Evolutionary conservation across 768 basidiomycete genomes (phyloP).

Genomic region (Leccinum arenicola): DNA sequence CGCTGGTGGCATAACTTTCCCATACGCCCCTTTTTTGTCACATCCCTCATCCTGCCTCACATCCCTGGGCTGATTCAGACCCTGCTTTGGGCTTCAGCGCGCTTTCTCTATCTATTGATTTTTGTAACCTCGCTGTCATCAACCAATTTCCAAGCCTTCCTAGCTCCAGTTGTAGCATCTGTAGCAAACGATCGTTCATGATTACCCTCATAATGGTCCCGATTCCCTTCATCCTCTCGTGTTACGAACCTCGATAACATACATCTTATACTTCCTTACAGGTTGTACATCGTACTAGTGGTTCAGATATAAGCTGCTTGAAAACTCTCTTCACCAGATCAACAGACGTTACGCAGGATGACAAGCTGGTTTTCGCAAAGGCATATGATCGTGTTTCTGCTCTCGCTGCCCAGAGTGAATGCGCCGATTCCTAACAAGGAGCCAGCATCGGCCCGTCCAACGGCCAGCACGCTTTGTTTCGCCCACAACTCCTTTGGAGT

Average conservation of each 20-base stretch:
- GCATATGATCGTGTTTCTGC: slow-evolving; percentile 51
- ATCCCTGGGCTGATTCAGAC: slow-evolving; percentile 10
- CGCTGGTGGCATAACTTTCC: slow-evolving; percentile 37
- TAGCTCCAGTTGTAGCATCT: slow-evolving; percentile 30
- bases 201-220: slow-evolving; percentile 34
- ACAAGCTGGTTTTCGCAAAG: slow-evolving; percentile 78
- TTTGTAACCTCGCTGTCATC: slow-evolving; percentile 29
- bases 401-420: slow-evolving; percentile 33
- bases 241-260: slow-evolving; percentile 31
- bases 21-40: slow-evolving; percentile 1
- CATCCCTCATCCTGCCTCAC: slow-evolving; percentile 8
- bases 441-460: slow-evolving; percentile 68
- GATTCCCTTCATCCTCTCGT: slow-evolving; percentile 27
- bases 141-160: slow-evolving; percentile 20
- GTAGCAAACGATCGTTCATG: slow-evolving; percentile 34
- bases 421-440: slow-evolving; percentile 75
- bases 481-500: slow-evolving; percentile 54
- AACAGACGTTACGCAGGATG: slow-evolving; percentile 45
- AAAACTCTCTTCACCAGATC: slow-evolving; percentile 14
- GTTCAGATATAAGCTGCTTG: slow-evolving; percentile 19
- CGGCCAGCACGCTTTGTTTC: slow-evolving; percentile 77
- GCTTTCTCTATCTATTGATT: slow-evolving; percentile 34
- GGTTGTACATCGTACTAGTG: slow-evolving; percentile 34
- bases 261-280: slow-evolving; percentile 37
- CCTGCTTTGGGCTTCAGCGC: slow-evolving; percentile 21